These are phyloP conservation scores for Picochlorum sp. DNA, from an alignment of 139 green algal genomes.

Conservation along the genomic window DNA sequence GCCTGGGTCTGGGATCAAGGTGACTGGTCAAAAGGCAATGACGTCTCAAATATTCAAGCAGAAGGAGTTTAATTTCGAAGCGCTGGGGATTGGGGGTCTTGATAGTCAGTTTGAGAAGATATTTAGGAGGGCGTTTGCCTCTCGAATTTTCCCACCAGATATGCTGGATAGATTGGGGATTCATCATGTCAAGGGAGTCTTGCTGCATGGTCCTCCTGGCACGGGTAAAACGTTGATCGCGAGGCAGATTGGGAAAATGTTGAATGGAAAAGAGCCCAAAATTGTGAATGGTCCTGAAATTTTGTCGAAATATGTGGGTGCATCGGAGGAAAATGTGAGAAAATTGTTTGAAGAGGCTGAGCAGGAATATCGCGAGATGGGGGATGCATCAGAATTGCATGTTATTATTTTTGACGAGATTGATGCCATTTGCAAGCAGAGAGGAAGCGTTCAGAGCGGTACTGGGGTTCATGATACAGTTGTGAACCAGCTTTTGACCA, in stretches of 20 bases:
- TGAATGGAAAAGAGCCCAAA: conserved; percentile 98
- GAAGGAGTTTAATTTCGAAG: conserved; percentile 92
- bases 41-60: conserved; percentile 86
- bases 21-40: conserved; percentile 57
- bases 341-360: conserved; percentile 75
- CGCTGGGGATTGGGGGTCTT: conserved; percentile 94
- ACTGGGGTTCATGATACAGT: conserved; percentile 92
- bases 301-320: conserved; percentile 90
- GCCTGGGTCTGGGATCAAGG: conserved; percentile 50
- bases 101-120: conserved; percentile 96
- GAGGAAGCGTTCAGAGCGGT: conserved; percentile 69
- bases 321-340: conserved; percentile 94
- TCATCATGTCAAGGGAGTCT: conserved; percentile 89
- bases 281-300: conserved; percentile 70
- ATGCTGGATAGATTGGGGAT: conserved; percentile 90
- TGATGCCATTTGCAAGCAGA: conserved; percentile 95
- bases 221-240: conserved; percentile 98
- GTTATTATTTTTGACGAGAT: conserved; percentile 99
- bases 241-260: conserved; percentile 97
- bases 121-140: conserved; percentile 93
- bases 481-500: conserved; percentile 99
- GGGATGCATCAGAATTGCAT: conserved; percentile 77
- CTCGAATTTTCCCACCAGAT: conserved; percentile 80
- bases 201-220: conserved; percentile 64
- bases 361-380: conserved; percentile 7